These are phyloP conservation scores for Microsporum audouinii DNA, from an alignment of 2,329 filamentous ascomycete genomes.

Conservation along the genomic window DNA sequence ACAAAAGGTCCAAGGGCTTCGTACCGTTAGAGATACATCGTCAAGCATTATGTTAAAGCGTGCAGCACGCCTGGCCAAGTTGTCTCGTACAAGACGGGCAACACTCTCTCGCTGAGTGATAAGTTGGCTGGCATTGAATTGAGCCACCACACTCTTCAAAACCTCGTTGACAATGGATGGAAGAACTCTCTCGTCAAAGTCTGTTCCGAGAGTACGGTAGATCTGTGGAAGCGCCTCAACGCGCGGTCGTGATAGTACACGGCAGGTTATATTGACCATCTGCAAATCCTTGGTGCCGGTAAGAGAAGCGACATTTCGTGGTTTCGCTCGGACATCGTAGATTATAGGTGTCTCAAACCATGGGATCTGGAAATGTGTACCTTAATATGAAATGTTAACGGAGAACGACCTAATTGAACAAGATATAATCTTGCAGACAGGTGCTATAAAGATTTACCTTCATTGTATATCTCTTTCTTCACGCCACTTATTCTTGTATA, in stretches of 20 bases:
- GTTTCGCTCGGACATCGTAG: constrained; percentile 96
- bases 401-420: not conserved
- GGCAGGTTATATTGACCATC: constrained; percentile 99
- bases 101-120: constrained; percentile 99
- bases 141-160: constrained; percentile 93
- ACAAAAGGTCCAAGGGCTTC: constrained; percentile 19
- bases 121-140: constrained; percentile 96
- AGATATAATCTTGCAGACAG: not conserved
- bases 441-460: constrained; percentile 49
- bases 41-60: constrained; percentile 96
- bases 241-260: constrained; percentile 86
- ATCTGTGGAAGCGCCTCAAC: constrained; percentile 87
- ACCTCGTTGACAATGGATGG: constrained; percentile 99
- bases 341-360: constrained; percentile 97
- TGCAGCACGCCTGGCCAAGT: constrained; percentile 78
- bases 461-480: constrained; percentile 86
- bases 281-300: constrained; percentile 98
- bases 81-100: constrained; percentile 79
- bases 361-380: constrained; percentile 84
- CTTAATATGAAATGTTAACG: constrained; percentile 33
- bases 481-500: constrained; percentile 89
- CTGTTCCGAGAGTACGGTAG: constrained; percentile 85
- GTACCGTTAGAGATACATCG: constrained; percentile 89
- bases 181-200: constrained; percentile 94
- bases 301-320: constrained; percentile 88